Evolutionary conservation across 768 basidiomycete species (phyloP), one percentile per base, ranked within the genome.

Genomic region (Crassisporium funariophilum): DNA sequence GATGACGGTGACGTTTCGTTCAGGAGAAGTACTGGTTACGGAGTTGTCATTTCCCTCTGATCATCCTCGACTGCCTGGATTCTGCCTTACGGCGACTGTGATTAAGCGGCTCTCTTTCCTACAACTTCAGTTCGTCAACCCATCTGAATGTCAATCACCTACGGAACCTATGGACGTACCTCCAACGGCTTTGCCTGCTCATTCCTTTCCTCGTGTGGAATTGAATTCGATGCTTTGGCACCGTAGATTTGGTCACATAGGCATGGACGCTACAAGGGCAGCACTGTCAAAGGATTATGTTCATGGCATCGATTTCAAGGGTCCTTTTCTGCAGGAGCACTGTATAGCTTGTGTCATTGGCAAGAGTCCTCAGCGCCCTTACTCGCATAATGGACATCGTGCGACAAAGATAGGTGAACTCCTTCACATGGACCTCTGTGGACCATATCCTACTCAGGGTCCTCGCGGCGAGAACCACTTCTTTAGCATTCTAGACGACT

Each of bases 341-440:
- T 53, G 52, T 22, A 31, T 49, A 0, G 41, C 52, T 1, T 49
- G 52, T 27, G 11, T 53, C 12, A 41, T 53, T 12, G 43, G 47
- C 2, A 53, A 49, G 25, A 25, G 35, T 24, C 41, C 52, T 4
- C 52, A 53, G 7, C 44, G 11, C 0, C 45, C 53, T 1, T 54
- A 50, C n/a, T 4, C 20, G 1, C 34, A 43, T 20, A 19, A 37
- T 19, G 48, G 39, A 1, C 10, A 38, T 34, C 39, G 53, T 24
- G 53, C 60, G 0, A 5, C 25, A 0, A 0, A 41, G 0, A 29
- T 62, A 20, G 51, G 60, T 2, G 53, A 63, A 3, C 49, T 64
- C 5, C 35, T 64, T 0, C 63, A 67, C 15, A 52, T 57, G 7
- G 57, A 60, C 31, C 41, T 40, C 0, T 62, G 56, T 41, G 60